Percentiles rank a stretch among this genome's conserved stretches.
Evolutionary conservation across 495 filamentous ascomycete genomes (phyloP).

Genomic region (Xylaria scruposa): DNA sequence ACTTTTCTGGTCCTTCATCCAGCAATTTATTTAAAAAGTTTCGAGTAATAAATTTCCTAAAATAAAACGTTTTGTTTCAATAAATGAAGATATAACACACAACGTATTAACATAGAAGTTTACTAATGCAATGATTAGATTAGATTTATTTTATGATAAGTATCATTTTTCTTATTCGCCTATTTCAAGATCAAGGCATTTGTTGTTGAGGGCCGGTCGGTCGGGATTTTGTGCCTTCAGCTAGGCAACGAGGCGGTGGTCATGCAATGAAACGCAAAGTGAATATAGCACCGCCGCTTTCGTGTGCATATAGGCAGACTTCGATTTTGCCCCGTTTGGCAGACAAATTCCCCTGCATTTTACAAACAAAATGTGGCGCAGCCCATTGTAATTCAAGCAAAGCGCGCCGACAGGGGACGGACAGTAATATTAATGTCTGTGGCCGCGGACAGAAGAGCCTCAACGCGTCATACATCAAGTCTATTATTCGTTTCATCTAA

Average conservation of each 20-base stretch:
- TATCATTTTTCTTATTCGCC: too few species aligned
- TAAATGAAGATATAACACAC: too few species aligned
- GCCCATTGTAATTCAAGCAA: background rate
- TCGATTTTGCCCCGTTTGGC: slow-evolving; percentile 8
- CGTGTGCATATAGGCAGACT: background rate
- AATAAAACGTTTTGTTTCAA: too few species aligned
- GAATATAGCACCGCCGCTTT: background rate
- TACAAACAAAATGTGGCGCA: background rate
- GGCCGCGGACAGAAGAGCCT: background rate
- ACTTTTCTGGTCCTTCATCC: too few species aligned
- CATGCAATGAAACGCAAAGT: slow-evolving; percentile 5
- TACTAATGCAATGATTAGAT: too few species aligned
- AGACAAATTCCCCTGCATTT: background rate
- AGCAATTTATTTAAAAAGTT: too few species aligned
- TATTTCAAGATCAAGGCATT: too few species aligned
- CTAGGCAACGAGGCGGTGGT: slow-evolving; percentile 6
- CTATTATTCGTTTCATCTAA: background rate
- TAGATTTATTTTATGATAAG: too few species aligned
- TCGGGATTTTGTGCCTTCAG: background rate
- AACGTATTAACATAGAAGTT: too few species aligned
- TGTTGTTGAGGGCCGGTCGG: too few species aligned
- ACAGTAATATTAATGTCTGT: background rate
- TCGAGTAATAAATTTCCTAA: too few species aligned
- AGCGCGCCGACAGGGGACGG: background rate
- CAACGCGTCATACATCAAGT: background rate